Conservation (phyloP, 176 grass and related monocot species). For the Lolium rigidum region DNA sequence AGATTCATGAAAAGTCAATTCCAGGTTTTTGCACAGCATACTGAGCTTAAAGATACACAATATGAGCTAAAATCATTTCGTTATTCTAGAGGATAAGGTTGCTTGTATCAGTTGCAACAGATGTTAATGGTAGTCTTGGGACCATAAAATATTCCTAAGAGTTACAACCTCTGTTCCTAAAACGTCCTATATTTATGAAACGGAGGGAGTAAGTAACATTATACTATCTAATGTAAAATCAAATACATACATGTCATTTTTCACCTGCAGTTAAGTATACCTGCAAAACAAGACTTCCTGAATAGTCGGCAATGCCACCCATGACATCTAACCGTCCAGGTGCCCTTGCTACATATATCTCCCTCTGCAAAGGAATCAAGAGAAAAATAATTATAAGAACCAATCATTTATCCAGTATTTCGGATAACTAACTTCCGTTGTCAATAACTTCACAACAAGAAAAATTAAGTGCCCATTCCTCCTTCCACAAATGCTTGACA, state of each 20-base stretch:
- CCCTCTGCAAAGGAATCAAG: conserved; percentile 54
- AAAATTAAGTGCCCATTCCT: background rate
- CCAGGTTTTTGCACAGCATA: background rate
- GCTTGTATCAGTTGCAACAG: conserved; percentile 25
- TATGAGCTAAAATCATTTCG: conserved; percentile 1
- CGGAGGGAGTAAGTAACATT: background rate
- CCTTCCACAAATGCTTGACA: background rate
- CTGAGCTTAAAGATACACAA: background rate
- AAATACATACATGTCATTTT: conserved; percentile 24
- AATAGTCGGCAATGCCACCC: conserved; percentile 99
- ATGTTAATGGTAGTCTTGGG: background rate
- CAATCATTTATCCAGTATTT: conserved; percentile 11
- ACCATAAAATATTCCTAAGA: conserved; percentile 10
- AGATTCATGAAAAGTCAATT: conserved; percentile 15
- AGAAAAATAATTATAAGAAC: conserved; percentile 1
- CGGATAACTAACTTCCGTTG: background rate
- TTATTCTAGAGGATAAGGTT: background rate
- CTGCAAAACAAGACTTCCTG: conserved; percentile 94
- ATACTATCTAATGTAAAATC: background rate
- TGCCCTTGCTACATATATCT: conserved; percentile 94
- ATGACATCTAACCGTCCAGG: conserved; percentile 93
- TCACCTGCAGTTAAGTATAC: conserved; percentile 47
- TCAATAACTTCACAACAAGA: conserved; percentile 2
- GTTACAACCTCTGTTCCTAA: background rate
- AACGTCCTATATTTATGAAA: too few species aligned